These are phyloP conservation scores for Mucor circinelloides DNA, from an alignment of 371 early-diverging fungal genomes.

Conservation along the genomic window DNA sequence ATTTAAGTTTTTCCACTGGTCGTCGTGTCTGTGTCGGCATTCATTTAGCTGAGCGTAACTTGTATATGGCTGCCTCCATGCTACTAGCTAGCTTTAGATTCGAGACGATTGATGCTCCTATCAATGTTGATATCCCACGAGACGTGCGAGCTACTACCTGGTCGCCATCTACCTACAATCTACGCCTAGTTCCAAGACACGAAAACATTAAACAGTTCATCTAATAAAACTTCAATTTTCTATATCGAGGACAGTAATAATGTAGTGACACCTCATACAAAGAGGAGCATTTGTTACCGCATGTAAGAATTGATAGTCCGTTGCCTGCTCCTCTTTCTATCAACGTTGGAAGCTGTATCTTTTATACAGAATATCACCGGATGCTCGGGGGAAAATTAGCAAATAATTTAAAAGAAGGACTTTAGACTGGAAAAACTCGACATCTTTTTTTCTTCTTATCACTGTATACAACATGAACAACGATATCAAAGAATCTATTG, in stretches of 20 bases:
- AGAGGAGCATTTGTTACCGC: neutral
- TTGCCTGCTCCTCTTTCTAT: neutral
- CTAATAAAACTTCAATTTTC: neutral
- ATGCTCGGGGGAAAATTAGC: slow-evolving; percentile 8
- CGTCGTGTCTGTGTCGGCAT: slow-evolving; percentile 56
- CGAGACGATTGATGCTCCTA: slow-evolving; percentile 19
- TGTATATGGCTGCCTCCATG: slow-evolving; percentile 43
- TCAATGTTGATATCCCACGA: slow-evolving; percentile 26
- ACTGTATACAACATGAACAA: slow-evolving; percentile 4
- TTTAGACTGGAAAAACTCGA: neutral
- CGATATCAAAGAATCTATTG: slow-evolving; percentile 16
- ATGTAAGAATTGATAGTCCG: neutral
- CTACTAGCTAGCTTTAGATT: slow-evolving; percentile 42
- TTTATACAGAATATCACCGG: slow-evolving; percentile 7
- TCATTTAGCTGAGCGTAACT: slow-evolving; percentile 49
- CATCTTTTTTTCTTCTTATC: neutral
- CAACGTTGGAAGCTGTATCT: neutral
- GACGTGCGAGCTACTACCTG: slow-evolving; percentile 31
- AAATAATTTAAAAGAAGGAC: neutral
- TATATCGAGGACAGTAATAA: neutral
- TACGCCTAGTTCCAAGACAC: slow-evolving; percentile 36
- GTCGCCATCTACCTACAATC: slow-evolving; percentile 28
- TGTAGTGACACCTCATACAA: neutral
- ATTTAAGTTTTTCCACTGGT: slow-evolving; percentile 49
- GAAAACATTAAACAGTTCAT: slow-evolving; percentile 16